A percentile compares a stretch with the other conserved stretches of the same genome.
phyloP scores from a whole-genome alignment of 495 filamentous ascomycete species.

The Hypomontagnella monticulosa region DNA sequence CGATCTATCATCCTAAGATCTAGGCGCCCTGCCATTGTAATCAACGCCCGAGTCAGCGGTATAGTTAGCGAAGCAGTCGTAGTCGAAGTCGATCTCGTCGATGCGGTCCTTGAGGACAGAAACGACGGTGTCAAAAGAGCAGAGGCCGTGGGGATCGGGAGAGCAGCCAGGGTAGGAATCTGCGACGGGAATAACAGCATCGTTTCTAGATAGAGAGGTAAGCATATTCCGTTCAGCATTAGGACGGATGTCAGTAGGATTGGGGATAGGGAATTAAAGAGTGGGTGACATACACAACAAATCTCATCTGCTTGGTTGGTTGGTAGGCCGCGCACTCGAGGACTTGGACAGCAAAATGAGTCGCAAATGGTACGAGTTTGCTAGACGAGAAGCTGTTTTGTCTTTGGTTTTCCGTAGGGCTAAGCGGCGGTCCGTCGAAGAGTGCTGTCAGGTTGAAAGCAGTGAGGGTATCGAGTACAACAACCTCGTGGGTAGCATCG shows the following conservation, averaged over 20 bases:
- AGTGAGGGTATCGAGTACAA: conserved; percentile 57
- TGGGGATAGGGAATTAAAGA: background rate
- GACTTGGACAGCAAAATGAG: conserved; percentile 43
- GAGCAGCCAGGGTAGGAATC: conserved; percentile 42
- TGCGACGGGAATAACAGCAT: conserved; percentile 43
- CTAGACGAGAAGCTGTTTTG: conserved; percentile 48
- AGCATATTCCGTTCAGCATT: background rate
- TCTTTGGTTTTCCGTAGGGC: conserved; percentile 30
- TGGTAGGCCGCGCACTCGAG: conserved; percentile 43
- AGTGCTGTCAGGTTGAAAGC: conserved; percentile 54
- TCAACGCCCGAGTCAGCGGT: conserved; percentile 38
- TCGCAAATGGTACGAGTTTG: conserved; percentile 45
- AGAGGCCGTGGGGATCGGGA: conserved; percentile 40
- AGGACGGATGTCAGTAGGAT: background rate
- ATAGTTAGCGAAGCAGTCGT: conserved; percentile 48
- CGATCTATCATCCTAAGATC: conserved; percentile 24
- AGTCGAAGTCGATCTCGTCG: conserved; percentile 46
- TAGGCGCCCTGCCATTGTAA: conserved; percentile 45
- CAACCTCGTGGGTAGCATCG: conserved; percentile 60
- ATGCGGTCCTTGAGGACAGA: conserved; percentile 42
- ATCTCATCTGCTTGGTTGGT: conserved; percentile 45
- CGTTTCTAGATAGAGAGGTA: conserved; percentile 31
- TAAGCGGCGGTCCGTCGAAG: conserved; percentile 47
- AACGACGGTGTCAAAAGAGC: conserved; percentile 46
- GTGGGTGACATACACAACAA: conserved; percentile 40